Conservation (phyloP, 2,329 filamentous ascomycete genomes). For the Tolypocladium capitatum region DNA sequence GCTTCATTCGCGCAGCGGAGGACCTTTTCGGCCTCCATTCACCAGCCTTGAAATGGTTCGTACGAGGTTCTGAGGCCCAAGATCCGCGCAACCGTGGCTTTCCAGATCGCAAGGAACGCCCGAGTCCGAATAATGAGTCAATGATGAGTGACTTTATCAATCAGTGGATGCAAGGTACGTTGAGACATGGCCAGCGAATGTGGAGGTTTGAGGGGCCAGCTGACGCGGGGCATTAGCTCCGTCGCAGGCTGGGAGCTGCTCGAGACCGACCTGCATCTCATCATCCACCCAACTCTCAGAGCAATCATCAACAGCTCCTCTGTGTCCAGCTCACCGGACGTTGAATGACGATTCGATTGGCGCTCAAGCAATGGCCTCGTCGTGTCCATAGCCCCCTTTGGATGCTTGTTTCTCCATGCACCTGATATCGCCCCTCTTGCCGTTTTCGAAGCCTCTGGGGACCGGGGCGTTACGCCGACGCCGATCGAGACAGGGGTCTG, state of each 20-base stretch:
- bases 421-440: background rate
- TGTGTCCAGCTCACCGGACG: background rate
- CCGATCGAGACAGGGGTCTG: background rate
- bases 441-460: background rate
- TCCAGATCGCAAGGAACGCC: background rate
- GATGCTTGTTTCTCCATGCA: background rate
- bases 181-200: background rate
- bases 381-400: background rate
- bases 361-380: conserved; percentile 1
- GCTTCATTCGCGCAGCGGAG: background rate
- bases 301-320: background rate
- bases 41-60: background rate
- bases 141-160: background rate
- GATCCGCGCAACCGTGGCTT: background rate
- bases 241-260: background rate
- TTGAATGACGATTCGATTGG: background rate
- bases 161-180: background rate
- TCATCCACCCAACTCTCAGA: background rate
- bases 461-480: background rate
- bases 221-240: conserved; percentile 1
- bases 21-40: background rate
- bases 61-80: background rate
- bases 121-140: background rate
- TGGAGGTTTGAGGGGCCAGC: background rate
- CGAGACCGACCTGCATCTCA: background rate